phyloP scores from a whole-genome alignment of 768 basidiomycete species.

The Mycena pura region DNA sequence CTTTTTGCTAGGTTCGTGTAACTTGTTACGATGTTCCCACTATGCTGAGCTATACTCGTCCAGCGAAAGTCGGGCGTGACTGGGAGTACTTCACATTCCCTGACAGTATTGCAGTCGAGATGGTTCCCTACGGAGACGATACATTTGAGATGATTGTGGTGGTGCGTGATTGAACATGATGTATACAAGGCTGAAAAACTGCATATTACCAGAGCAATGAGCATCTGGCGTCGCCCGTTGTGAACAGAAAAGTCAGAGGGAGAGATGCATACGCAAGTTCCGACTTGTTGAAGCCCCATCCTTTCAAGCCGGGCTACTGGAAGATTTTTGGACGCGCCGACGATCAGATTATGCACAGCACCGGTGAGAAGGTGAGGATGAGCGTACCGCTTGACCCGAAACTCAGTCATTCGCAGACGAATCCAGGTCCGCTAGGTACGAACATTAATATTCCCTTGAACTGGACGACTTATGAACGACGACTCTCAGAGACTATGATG shows the following conservation, averaged over 20 bases:
- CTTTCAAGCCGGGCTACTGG: slow-evolving; percentile 45
- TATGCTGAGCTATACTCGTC: neutral
- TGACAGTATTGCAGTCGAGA: slow-evolving; percentile 26
- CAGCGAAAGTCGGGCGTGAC: neutral
- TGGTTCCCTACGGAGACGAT: slow-evolving; percentile 39
- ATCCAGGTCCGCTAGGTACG: slow-evolving; percentile 41
- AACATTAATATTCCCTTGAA: slow-evolving; percentile 23
- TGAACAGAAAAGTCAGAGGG: slow-evolving; percentile 45
- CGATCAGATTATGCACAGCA: slow-evolving; percentile 40
- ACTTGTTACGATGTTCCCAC: neutral
- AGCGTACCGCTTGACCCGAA: neutral
- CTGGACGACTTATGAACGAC: slow-evolving; percentile 14
- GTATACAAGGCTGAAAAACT: slow-evolving; percentile 17
- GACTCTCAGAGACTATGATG: slow-evolving; percentile 44
- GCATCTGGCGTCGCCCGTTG: slow-evolving; percentile 9
- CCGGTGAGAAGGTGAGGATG: neutral
- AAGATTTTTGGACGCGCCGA: slow-evolving; percentile 45
- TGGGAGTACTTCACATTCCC: slow-evolving; percentile 34
- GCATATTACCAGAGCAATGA: slow-evolving; percentile 8
- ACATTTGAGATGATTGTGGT: slow-evolving; percentile 46
- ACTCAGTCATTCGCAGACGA: slow-evolving; percentile 31
- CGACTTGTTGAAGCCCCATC: slow-evolving; percentile 53
- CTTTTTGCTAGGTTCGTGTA: slow-evolving; percentile 16
- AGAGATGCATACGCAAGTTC: slow-evolving; percentile 47
- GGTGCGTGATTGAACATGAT: slow-evolving; percentile 33